Evolutionary conservation across 306 rosid species (phyloP), one percentile per base, ranked within the genome.

Genomic region (Begonia masoniana): DNA sequence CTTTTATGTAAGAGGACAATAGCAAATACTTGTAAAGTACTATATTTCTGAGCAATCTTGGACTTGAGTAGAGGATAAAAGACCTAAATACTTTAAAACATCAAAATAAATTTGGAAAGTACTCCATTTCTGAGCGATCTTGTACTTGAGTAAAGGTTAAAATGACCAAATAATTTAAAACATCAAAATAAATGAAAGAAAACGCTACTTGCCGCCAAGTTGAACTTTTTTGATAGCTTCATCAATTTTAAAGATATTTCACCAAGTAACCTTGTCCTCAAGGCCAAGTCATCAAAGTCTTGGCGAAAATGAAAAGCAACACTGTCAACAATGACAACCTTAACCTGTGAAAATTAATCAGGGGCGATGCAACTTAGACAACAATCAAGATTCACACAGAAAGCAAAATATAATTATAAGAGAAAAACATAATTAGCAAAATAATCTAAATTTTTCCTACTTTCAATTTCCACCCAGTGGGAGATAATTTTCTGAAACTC

Each of bases 291-390:
- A 6, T 81, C 94, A 56, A 91, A 85, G 68, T 81, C 94, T 85
- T 85, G 95, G 74, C 88, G 88, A 56, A 85, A 91, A 70, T 91
- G 97, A 73, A 91, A 81, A 64, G 96, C 82, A 57, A 91, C 88
- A 73, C 96, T 91, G 65, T 91, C 97, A 66, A 85, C 46, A 66
- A 91, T 75, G 54, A 91, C 66, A 52, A 91, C 64, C 77, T 81
- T 91, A 52, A 91, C 94, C 97, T 91, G 75, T 16, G 47, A 48
- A 59, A 46, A 59, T 47, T 21, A 47, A 5, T 48, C 43, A 43
- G 60, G 47, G 48, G 57, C 36, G 42, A 3, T 31, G 39, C 39
- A 31, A 6, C 39, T 31, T 31, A 31, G 58, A 26, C 13, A 2
- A 45, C 39, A 50, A 5, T 46, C 17, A 47, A 14, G 4, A 43